Base-by-base conservation (phyloP, 1,139 yeast species). In the Meyerozyma smithsonii region DNA sequence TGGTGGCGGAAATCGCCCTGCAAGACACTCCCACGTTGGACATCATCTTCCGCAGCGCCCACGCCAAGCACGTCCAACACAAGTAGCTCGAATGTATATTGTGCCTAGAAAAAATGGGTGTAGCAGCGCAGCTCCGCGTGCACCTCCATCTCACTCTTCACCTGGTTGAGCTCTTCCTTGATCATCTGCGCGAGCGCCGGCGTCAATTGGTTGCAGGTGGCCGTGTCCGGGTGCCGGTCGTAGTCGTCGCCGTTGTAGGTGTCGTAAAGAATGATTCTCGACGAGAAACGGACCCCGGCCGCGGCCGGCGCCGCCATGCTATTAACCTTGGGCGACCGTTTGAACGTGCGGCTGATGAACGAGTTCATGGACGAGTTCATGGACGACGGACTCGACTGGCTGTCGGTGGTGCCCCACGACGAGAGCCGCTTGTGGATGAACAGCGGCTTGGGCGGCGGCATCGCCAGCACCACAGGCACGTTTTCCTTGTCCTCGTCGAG, bases 191-290 rank as follows among this genome's bases (percentile, higher is more conserved):
- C 97, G 57, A 90, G 67, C 40, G 76, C 69, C 4, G 97, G 97
- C 1, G 96, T 90, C 60, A 90, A 70, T 56, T 84, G 89, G 61
- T 90, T 89, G 66, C 97, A 90, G 1, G 97, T 89, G 4, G 96
- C 95, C 34, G 84, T 73, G 48, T 89, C 97, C 0, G 97, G 97
- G 48, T 84, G 89, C 52, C 98, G 79, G 59, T 92, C 97, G 58
- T 92, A 92, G 50, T 87, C 96, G 14, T 77, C 81, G 36, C 84
- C 82, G 45, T 84, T 77, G 59, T 85, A 89, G 0, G 97, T 92
- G 47, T 89, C 96, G 61, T 83, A 92, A 37, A 92, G 74, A 10
- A 88, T 77, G 47, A 92, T 87, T 52, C 89, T 74, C 1, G 95
- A 83, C 3, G 95, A 84, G 60, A 92, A 92, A 36, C 79, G 64